These are phyloP conservation scores for Kodamaea neixiangensis DNA, from an alignment of 805 yeast genomes.

Conservation along the genomic window DNA sequence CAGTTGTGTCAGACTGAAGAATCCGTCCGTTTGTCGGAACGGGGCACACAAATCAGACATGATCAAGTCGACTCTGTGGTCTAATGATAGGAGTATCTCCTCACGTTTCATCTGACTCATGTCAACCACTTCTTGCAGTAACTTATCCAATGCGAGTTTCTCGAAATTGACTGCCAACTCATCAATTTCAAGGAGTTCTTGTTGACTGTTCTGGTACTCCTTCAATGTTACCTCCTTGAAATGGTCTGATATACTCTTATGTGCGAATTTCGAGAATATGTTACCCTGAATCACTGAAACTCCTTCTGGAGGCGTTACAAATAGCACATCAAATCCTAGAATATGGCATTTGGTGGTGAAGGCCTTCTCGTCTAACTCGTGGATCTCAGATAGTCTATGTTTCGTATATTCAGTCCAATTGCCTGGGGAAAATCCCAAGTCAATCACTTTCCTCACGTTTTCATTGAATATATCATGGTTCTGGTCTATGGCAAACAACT, in stretches of 20 bases:
- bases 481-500: slow-evolving; percentile 29
- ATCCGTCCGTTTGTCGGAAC: slow-evolving; percentile 38
- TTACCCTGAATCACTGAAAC: slow-evolving; percentile 84
- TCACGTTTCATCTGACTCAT: slow-evolving; percentile 10
- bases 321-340: slow-evolving; percentile 58
- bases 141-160: slow-evolving; percentile 7
- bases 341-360: slow-evolving; percentile 34
- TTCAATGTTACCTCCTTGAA: slow-evolving; percentile 30
- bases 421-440: slow-evolving; percentile 45
- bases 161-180: slow-evolving; percentile 14
- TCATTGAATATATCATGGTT: slow-evolving; percentile 26
- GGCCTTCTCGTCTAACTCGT: slow-evolving; percentile 29
- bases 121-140: slow-evolving; percentile 8
- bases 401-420: slow-evolving; percentile 39
- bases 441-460: slow-evolving; percentile 33
- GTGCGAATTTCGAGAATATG: slow-evolving; percentile 57
- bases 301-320: slow-evolving; percentile 78
- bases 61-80: slow-evolving; percentile 37
- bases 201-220: slow-evolving; percentile 8
- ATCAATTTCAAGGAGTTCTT: slow-evolving; percentile 17
- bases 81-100: slow-evolving; percentile 8
- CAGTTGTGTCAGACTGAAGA: slow-evolving; percentile 36
- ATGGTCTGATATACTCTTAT: slow-evolving; percentile 23
- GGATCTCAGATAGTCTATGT: slow-evolving; percentile 27
- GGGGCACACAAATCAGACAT: slow-evolving; percentile 39